A percentile compares a stretch with the other conserved stretches of the same genome.
Conservation (phyloP, 1,139 yeast genomes). For the Yamadazyma taylorii region DNA sequence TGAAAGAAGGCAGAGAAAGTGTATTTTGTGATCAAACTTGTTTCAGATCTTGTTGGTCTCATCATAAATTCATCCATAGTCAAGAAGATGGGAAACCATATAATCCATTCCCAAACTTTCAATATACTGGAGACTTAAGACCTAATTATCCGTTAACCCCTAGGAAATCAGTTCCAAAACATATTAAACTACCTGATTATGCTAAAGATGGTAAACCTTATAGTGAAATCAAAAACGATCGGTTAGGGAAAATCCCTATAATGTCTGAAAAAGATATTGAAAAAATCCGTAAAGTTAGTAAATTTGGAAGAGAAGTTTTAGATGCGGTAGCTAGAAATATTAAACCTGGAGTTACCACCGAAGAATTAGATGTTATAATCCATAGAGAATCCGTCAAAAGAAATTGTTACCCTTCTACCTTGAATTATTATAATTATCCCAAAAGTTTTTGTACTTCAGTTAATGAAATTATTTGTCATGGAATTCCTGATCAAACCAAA, state of each 20-base stretch:
- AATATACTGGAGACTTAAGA: conserved; percentile 71
- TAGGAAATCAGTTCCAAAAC: conserved; percentile 67
- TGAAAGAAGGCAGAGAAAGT: conserved; percentile 63
- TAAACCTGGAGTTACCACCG: conserved; percentile 90
- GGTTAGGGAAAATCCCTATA: conserved; percentile 64
- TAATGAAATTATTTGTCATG: conserved; percentile 95
- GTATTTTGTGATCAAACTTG: conserved; percentile 85
- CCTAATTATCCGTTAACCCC: conserved; percentile 83
- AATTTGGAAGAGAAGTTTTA: conserved; percentile 80
- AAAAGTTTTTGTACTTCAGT: conserved; percentile 91
- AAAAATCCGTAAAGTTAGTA: conserved; percentile 71
- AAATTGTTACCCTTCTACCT: conserved; percentile 91
- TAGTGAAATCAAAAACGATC: conserved; percentile 72
- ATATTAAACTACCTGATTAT: conserved; percentile 80
- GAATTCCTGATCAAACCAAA: conserved; percentile 88
- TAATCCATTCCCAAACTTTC: conserved; percentile 83
- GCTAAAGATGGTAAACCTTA: conserved; percentile 78
- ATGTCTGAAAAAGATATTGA: conserved; percentile 66
- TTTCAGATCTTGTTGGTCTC: conserved; percentile 72
- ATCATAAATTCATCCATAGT: conserved; percentile 53
- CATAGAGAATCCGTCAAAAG: conserved; percentile 88
- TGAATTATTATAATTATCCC: conserved; percentile 93
- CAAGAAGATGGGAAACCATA: conserved; percentile 52
- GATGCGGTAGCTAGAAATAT: conserved; percentile 85
- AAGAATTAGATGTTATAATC: conserved; percentile 82